A percentile compares a stretch with the other conserved stretches of the same genome.
These are phyloP conservation scores for Stemphylium vesicarium DNA, from an alignment of 2,329 filamentous ascomycete species.

Conservation along the genomic window DNA sequence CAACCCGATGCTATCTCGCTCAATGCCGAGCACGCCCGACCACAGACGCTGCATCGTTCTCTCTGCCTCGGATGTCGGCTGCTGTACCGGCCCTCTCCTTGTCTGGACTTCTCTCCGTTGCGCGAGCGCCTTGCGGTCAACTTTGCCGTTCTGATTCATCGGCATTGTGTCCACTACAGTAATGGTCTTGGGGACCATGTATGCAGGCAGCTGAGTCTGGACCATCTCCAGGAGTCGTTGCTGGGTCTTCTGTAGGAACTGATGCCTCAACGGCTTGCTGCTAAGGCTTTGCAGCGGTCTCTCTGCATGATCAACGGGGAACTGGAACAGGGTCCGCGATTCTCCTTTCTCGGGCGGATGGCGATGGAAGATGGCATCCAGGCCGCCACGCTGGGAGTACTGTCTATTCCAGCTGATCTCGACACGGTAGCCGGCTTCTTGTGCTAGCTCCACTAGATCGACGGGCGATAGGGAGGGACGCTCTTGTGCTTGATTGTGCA, in stretches of 20 bases:
- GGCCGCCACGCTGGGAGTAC: slow-evolving; percentile 1
- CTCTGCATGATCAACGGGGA: background rate
- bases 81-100: too few species aligned
- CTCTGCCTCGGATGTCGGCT: too few species aligned
- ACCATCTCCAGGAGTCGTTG: background rate
- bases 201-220: slow-evolving; percentile 15
- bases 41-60: slow-evolving; percentile 3
- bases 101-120: too few species aligned
- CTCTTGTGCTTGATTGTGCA: background rate
- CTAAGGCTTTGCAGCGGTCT: background rate
- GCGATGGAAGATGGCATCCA: slow-evolving; percentile 9
- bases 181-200: slow-evolving; percentile 30
- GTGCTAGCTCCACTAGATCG: background rate
- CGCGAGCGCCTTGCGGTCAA: too few species aligned
- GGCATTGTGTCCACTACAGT: too few species aligned
- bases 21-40: slow-evolving; percentile 7
- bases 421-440: background rate
- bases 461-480: background rate
- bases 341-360: background rate
- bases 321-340: background rate
- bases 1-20: slow-evolving; percentile 4
- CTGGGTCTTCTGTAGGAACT: background rate
- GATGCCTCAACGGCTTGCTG: background rate
- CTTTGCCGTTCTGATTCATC: too few species aligned
- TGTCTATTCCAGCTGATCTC: slow-evolving; percentile 10